Base-by-base conservation (phyloP, 441 rosid species). In the Adansonia madagascariensis region DNA sequence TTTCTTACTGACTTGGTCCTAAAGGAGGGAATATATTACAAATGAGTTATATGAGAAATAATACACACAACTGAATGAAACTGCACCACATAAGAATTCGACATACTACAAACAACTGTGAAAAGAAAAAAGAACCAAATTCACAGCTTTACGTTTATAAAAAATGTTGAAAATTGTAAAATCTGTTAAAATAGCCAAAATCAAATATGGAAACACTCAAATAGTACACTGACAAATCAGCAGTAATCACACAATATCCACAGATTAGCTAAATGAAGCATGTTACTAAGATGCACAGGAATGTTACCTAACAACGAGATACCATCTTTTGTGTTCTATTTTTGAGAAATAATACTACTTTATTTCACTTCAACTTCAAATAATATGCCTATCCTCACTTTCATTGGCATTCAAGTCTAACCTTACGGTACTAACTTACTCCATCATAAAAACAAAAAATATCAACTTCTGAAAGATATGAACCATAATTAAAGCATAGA, bases 251-350 rank as follows among this genome's bases (percentile, higher is more conserved):
- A 31, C 60, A n/a, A 52, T 8, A 43, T 47, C 9, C 35, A 18
- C 3, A 5, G 24, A 27, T 71, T 27, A 6, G 61, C 22, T 52
- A 71, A 71, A 71, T 31, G 47, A 71, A 27, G 47, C 61, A n/a
- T 52, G 24, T 71, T 52, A 71, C 47, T 11, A 53, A 71, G 15
- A 66, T 44, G 17, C 15, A 44, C 2, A 66, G 0, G 74, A 50
- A 15, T 24, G 39, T 50, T 50, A 70, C 74, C 73, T 27, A 50
- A 70, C 61, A 70, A 50, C 60, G 52, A 1, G 24, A 52, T 50
- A 70, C 8, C 74, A 71, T 15, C 61, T 71, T 71, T 31, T 24
- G n/a, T 53, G 41, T 27, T 8, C n/a, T 50, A 71, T 22, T 71
- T 24, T 52, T 15, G 46, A 71, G 31, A 71, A n/a, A 50, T 27